Base-by-base conservation (phyloP, 257 asterid genomes). In the Solanum neorickii region DNA sequence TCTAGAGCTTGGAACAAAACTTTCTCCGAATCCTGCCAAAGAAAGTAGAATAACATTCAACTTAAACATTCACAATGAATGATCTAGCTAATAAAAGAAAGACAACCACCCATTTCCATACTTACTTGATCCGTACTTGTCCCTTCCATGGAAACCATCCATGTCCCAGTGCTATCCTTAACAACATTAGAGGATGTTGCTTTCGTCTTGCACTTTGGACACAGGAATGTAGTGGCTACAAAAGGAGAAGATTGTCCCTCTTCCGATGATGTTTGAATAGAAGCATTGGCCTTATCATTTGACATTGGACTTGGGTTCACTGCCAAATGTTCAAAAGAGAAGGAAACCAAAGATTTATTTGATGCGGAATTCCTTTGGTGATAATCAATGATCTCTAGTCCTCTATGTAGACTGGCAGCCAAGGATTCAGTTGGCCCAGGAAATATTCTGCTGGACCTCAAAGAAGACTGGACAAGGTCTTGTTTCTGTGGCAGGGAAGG, bases 381-480 rank as follows among this genome's bases (percentile, higher is more conserved):
- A 92, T 91, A 84, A 68, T 96, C 98, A 35, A 97, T 95, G 29
- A 97, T 93, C 92, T 95, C 95, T 84, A 96, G 90, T 56, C 99
- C 99, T 89, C 94, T 94, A 46, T 95, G 95, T 68, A 97, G 98
- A 90, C 99, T 97, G 52, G 98, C 98, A 87, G 94, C 98, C 91
- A 97, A 89, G 84, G 97, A 93, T 87, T 97, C 98, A 0, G 98
- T 90, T 31, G 95, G 93, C 75, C 98, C 98, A 23, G 94, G 92
- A 89, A 95, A 93, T 39, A 93, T 88, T 89, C 93, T 92, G 88
- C 98, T 97, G 23, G 98, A 95, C 91, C 98, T 92, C 82, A 97
- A 88, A 70, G 99, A 96, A 77, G 97, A 93, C 74, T 87, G 91
- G 27, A 91, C 75, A 46, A 59, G 91, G 62, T 92, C 94, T 78